phyloP scores from a whole-genome alignment of 2,329 filamentous ascomycete genomes.

The Fusarium liriodendri region DNA sequence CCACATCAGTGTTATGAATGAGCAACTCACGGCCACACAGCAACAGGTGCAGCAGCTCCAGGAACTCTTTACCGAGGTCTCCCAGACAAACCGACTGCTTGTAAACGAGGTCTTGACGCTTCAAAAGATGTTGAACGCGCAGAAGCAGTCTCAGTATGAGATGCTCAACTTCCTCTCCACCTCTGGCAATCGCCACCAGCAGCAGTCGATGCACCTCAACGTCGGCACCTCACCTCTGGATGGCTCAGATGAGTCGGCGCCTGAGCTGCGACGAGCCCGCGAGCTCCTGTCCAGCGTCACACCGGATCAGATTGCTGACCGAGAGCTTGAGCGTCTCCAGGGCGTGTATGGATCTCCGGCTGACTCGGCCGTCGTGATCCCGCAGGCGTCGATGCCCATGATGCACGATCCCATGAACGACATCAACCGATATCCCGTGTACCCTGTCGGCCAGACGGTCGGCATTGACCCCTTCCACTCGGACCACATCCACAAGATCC shows the following conservation, averaged over 20 bases:
- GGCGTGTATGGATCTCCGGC: slow-evolving; percentile 65
- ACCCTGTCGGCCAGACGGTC: slow-evolving; percentile 89
- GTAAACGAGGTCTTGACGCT: slow-evolving; percentile 70
- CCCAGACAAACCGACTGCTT: slow-evolving; percentile 70
- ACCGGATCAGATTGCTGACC: slow-evolving; percentile 63
- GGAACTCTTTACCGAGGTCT: slow-evolving; percentile 84
- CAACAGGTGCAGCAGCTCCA: slow-evolving; percentile 91
- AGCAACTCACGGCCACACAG: slow-evolving; percentile 88
- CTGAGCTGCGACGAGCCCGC: slow-evolving; percentile 66
- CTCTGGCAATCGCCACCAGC: slow-evolving; percentile 52
- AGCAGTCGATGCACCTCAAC: slow-evolving; percentile 48
- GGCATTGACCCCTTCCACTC: slow-evolving; percentile 96
- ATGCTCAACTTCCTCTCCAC: slow-evolving; percentile 66
- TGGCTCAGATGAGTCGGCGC: slow-evolving; percentile 59
- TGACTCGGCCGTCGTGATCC: slow-evolving; percentile 60
- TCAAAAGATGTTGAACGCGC: slow-evolving; percentile 70
- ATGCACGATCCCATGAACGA: slow-evolving; percentile 67
- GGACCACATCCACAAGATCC: slow-evolving; percentile 94
- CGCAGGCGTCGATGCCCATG: slow-evolving; percentile 57
- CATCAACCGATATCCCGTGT: slow-evolving; percentile 75
- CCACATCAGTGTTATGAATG: slow-evolving; percentile 89
- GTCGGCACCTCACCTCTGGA: slow-evolving; percentile 55
- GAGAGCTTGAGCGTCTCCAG: slow-evolving; percentile 67
- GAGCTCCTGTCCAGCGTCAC: slow-evolving; percentile 66
- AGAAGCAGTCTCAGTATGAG: slow-evolving; percentile 68